Evolutionary conservation across 768 basidiomycete species (phyloP).

Genomic region (Lactifluus piperatus): DNA sequence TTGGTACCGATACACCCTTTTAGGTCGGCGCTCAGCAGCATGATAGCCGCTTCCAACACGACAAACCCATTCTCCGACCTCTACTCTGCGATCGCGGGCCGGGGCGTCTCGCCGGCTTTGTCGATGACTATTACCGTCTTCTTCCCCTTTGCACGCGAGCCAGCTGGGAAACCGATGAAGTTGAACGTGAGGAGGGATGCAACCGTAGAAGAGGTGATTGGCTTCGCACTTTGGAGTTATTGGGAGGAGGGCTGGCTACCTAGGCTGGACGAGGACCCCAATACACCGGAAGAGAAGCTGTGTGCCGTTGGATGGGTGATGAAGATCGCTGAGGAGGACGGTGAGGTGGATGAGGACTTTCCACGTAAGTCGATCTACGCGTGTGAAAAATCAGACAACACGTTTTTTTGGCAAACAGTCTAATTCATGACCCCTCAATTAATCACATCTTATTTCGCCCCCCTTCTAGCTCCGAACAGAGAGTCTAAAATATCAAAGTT

Average conservation of each 20-base stretch:
- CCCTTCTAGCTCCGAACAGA: slow-evolving; percentile 77
- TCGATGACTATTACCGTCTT: slow-evolving; percentile 64
- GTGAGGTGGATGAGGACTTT: slow-evolving; percentile 98
- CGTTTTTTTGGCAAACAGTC: too few species aligned
- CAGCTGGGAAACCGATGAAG: slow-evolving; percentile 52
- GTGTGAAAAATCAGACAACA: too few species aligned
- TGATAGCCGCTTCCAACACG: slow-evolving; percentile 55
- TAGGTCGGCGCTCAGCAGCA: slow-evolving; percentile 61
- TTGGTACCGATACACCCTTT: slow-evolving; percentile 30
- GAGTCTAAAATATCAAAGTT: slow-evolving; percentile 81
- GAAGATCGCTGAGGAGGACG: slow-evolving; percentile 92
- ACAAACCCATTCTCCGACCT: slow-evolving; percentile 84
- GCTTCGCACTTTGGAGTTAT: slow-evolving; percentile 85
- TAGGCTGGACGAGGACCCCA: slow-evolving; percentile 57
- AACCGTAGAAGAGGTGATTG: slow-evolving; percentile 92
- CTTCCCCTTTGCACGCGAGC: slow-evolving; percentile 72
- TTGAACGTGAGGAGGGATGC: slow-evolving; percentile 80
- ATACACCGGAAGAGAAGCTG: slow-evolving; percentile 51
- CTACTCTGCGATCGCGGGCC: slow-evolving; percentile 79
- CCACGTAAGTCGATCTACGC: slow-evolving; percentile 72
- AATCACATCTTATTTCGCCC: not conserved
- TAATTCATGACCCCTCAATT: too few species aligned
- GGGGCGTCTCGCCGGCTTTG: slow-evolving; percentile 48
- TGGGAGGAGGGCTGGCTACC: slow-evolving; percentile 86
- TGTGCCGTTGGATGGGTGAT: slow-evolving; percentile 87